A percentile compares a stretch with the other conserved stretches of the same genome.
Evolutionary conservation across 306 rosid species (phyloP).

Genomic region (Vicia faba): DNA sequence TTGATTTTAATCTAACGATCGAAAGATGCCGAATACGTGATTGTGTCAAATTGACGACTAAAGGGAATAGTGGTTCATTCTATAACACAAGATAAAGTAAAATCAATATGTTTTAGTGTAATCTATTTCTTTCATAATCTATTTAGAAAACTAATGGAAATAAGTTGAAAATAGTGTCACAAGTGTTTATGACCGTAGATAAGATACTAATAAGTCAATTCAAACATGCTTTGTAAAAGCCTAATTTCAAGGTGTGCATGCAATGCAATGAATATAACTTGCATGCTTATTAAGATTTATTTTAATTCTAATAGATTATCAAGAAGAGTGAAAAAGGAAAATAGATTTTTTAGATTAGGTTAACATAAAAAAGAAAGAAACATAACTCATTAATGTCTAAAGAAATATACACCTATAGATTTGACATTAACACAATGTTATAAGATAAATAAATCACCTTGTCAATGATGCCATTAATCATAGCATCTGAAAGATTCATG

Average conservation of each 20-base stretch:
- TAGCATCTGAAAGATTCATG: constrained; percentile 75
- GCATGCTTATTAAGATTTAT: constrained; percentile 1
- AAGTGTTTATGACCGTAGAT: too few relatives aligned
- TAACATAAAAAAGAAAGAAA: neutral
- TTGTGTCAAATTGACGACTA: too few relatives aligned
- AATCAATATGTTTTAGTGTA: too few relatives aligned
- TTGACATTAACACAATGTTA: constrained; percentile 4
- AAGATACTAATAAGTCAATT: too few relatives aligned
- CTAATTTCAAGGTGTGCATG: neutral
- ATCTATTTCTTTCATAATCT: too few relatives aligned
- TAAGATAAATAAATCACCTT: constrained; percentile 56
- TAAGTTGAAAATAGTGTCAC: too few relatives aligned
- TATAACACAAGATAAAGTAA: too few relatives aligned
- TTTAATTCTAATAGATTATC: constrained; percentile 16
- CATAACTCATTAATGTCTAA: neutral
- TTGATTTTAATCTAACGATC: too few relatives aligned
- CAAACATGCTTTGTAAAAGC: neutral
- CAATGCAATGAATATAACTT: constrained; percentile 5
- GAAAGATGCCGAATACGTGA: too few relatives aligned
- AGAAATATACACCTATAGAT: neutral
- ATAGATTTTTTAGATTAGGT: neutral
- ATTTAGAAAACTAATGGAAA: too few relatives aligned
- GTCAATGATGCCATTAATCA: constrained; percentile 67
- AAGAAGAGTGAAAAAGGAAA: neutral
- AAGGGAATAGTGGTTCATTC: too few relatives aligned